Conservation (phyloP, 1,284 basidiomycete species). For the Ustilago hordei region DNA sequence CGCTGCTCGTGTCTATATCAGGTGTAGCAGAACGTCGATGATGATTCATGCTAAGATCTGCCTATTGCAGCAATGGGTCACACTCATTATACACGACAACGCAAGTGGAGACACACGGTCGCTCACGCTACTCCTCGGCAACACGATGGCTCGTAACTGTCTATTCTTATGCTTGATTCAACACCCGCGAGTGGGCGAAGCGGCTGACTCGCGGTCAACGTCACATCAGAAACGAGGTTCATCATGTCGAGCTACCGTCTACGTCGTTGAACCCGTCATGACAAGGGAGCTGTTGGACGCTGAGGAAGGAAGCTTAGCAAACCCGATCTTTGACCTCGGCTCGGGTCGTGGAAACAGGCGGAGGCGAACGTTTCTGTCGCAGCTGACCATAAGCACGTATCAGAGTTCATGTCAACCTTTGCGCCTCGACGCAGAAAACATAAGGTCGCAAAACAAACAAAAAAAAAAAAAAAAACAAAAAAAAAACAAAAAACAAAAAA, state of each 20-base stretch:
- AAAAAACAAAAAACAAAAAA: neutral
- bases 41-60: conserved; percentile 13
- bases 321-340: conserved; percentile 43
- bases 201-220: neutral
- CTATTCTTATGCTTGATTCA: neutral
- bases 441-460: neutral
- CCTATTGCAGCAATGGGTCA: neutral
- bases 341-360: neutral
- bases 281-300: conserved; percentile 8
- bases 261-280: conserved; percentile 7
- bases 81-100: neutral
- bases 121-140: neutral
- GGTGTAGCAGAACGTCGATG: neutral
- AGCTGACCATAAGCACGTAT: conserved; percentile 18
- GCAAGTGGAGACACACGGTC: neutral
- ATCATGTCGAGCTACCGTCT: conserved; percentile 21
- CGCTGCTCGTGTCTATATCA: neutral
- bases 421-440: no score
- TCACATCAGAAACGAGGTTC: conserved; percentile 3
- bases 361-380: neutral
- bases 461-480: neutral
- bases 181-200: neutral
- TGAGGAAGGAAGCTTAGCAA: conserved; percentile 34
- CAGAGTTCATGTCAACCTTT: neutral
- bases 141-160: neutral